Base-by-base conservation (phyloP, 352 stramenopile species). In the Globisporangium takayamanum region DNA sequence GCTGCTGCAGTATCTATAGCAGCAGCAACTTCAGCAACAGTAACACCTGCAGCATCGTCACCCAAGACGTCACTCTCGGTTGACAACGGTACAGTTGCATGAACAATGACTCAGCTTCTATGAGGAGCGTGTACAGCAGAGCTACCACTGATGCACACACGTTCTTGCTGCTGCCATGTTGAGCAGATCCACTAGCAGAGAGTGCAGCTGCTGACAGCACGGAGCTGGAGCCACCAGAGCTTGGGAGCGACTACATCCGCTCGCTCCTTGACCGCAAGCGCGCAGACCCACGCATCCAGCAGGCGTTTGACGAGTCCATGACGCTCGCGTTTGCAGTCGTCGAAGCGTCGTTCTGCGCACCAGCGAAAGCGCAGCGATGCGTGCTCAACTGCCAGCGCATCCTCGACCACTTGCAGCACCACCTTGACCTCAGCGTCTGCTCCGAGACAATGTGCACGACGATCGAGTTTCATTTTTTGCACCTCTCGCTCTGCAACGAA, bases 381-480 rank as follows among this genome's bases (percentile, higher is more conserved):
- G 56, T 86, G 26, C 62, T 88, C 15, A 66, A 76, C 26, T 88
- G 78, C 62, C 71, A 83, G 57, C 57, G 62, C 15, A 84, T 87
- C 56, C 72, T 85, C 53, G 63, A 67, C 41, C 78, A 88, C 20
- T 39, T 88, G 44, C 74, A 86, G 60, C 78, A 88, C 52, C 78
- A 88, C 41, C 25, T 85, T 25, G 76, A 86, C 59, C 54, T 84
- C 45, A 55, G 76, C 14, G 70, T 86, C 42, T 88, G 78, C 55
- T 67, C 63, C 10, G 68, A 85, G n/a, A 30, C 52, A 37, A 78
- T 83, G 73, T 88, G 78, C 47, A 65, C 53, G 26, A 67, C 74
- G 5, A 74, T 88, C 30, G 76, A 84, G 64, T 69, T 82, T 50
- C 76, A 88, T 39, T 88, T 88, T 50, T 62, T 67, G 15, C 78